Conservation (phyloP, 352 stramenopile genomes). For the Stramenopiles sp. region DNA sequence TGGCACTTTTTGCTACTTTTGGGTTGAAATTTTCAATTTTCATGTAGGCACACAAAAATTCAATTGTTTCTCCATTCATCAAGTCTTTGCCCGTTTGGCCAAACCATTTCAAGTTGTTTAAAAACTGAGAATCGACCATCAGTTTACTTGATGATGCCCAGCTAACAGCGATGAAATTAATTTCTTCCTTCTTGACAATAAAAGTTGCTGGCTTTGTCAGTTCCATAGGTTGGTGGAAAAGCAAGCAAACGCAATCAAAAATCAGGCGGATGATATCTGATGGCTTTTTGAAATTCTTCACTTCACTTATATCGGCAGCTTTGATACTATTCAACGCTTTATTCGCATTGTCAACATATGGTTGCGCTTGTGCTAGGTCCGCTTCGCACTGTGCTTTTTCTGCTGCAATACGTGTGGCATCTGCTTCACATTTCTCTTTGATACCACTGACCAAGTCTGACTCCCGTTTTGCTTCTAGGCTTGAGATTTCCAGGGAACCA, state of each 20-base stretch:
- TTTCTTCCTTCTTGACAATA: constrained; percentile 57
- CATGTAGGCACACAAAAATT: constrained; percentile 86
- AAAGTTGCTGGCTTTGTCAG: constrained; percentile 69
- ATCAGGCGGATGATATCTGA: constrained; percentile 95
- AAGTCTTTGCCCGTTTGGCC: constrained; percentile 81
- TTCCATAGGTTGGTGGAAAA: constrained; percentile 78
- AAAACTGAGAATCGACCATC: constrained; percentile 87
- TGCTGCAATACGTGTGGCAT: constrained; percentile 72
- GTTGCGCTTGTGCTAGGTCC: constrained; percentile 90
- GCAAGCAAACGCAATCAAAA: constrained; percentile 88
- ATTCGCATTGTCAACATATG: constrained; percentile 90
- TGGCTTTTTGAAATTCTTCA: constrained; percentile 92
- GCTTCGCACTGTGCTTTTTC: constrained; percentile 84
- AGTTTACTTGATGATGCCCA: constrained; percentile 85
- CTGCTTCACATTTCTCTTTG: constrained; percentile 86
- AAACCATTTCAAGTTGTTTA: constrained; percentile 87
- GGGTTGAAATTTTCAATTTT: constrained; percentile 86
- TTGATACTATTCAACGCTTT: constrained; percentile 93
- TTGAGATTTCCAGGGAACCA: constrained; percentile 79
- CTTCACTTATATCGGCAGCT: constrained; percentile 86
- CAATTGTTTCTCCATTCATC: constrained; percentile 97
- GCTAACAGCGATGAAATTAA: constrained; percentile 86
- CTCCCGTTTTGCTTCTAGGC: constrained; percentile 85
- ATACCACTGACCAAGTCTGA: constrained; percentile 50
- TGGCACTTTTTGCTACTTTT: constrained; percentile 86